Evolutionary conservation across 257 asterid species (phyloP).

Genomic region (Handroanthus guayacan): DNA sequence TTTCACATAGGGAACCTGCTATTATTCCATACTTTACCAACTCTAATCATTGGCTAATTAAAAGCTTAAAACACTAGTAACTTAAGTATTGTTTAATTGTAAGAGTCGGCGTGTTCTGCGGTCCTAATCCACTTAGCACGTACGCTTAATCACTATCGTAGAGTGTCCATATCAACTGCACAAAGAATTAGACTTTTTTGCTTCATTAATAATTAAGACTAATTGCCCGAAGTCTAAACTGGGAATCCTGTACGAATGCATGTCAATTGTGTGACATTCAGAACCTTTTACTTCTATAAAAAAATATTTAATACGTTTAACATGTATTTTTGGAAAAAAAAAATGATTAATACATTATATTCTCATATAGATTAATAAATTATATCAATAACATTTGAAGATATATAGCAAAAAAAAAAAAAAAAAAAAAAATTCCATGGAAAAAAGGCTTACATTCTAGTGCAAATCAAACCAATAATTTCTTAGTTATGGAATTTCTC

Average conservation of each 20-base stretch:
- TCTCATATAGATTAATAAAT: too few species aligned
- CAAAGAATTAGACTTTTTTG: not conserved
- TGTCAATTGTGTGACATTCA: too few species aligned
- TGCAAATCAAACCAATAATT: too few species aligned
- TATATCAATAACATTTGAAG: too few species aligned
- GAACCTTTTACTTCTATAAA: too few species aligned
- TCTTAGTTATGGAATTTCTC: too few species aligned
- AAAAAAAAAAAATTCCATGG: too few species aligned
- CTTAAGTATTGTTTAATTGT: slow-evolving; percentile 17
- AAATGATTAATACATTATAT: too few species aligned
- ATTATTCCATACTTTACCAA: slow-evolving; percentile 51
- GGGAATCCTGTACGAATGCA: too few species aligned
- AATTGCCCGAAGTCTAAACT: not conserved
- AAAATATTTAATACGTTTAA: not conserved
- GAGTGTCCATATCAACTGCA: slow-evolving; percentile 25
- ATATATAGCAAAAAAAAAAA: too few species aligned
- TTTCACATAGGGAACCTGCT: slow-evolving; percentile 43
- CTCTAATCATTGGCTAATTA: slow-evolving; percentile 46
- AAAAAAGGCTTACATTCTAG: too few species aligned
- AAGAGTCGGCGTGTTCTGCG: slow-evolving; percentile 39
- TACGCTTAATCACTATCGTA: slow-evolving; percentile 19
- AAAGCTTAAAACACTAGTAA: not conserved
- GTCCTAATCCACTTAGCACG: slow-evolving; percentile 45
- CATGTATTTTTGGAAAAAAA: too few species aligned
- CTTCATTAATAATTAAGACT: not conserved